A percentile compares a stretch with the other conserved stretches of the same genome.
Evolutionary conservation across 331 rosid species (phyloP).

Genomic region (Rhamnella rubrinervis): DNA sequence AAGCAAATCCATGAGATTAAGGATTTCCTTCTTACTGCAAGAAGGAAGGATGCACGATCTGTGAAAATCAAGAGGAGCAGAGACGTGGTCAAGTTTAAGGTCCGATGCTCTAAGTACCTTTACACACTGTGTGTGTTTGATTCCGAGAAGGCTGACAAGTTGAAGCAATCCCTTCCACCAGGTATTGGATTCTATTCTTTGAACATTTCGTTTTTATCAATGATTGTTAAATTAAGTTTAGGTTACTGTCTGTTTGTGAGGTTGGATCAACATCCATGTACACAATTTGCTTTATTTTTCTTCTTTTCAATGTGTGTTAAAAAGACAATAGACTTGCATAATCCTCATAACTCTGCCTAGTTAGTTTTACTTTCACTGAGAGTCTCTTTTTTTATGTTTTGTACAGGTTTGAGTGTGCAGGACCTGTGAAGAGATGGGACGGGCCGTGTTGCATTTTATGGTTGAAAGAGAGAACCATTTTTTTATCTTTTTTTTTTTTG

Average conservation of each 20-base stretch:
- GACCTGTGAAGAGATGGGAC: slow-evolving; percentile 23
- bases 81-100: slow-evolving; percentile 89
- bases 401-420: slow-evolving; percentile 38
- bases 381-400: background rate
- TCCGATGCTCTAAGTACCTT: slow-evolving; percentile 74
- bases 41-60: slow-evolving; percentile 81
- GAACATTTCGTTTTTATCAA: background rate
- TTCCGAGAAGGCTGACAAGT: slow-evolving; percentile 69
- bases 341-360: background rate
- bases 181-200: slow-evolving; percentile 5
- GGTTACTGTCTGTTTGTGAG: too few relatives aligned
- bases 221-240: background rate
- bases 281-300: too few relatives aligned
- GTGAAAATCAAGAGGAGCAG: slow-evolving; percentile 76
- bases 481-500: background rate
- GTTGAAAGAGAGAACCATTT: background rate
- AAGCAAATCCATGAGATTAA: slow-evolving; percentile 88
- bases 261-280: too few relatives aligned
- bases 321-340: background rate
- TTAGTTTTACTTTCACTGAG: background rate
- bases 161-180: slow-evolving; percentile 94
- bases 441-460: background rate
- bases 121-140: slow-evolving; percentile 82
- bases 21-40: slow-evolving; percentile 81
- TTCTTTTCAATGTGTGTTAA: too few relatives aligned